Percentiles rank a stretch among this genome's conserved stretches.
These are phyloP conservation scores for Pulveroboletus ravenelii DNA, from an alignment of 768 basidiomycete species.

Conservation along the genomic window DNA sequence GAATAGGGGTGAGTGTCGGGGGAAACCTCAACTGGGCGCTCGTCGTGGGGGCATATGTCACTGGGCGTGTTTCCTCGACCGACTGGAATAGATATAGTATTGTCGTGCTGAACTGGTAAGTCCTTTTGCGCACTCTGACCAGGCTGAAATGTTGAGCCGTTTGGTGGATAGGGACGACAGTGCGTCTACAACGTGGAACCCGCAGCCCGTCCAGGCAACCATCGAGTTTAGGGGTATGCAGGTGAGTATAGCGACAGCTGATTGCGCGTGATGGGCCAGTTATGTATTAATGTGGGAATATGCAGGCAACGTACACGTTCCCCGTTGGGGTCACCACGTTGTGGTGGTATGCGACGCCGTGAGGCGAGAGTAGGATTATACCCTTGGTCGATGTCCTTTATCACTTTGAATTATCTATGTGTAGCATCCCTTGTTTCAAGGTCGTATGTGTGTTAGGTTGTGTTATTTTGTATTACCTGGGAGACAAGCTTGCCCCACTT, in stretches of 20 bases:
- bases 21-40: constrained; percentile 56
- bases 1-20: constrained; percentile 59
- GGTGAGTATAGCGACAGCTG: constrained; percentile 31
- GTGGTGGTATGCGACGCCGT: constrained; percentile 42
- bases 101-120: constrained; percentile 68
- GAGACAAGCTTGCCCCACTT: no score
- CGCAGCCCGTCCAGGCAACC: constrained; percentile 48
- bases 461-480: no score
- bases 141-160: background rate
- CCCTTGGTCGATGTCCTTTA: background rate
- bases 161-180: constrained; percentile 40
- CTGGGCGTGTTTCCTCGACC: constrained; percentile 44
- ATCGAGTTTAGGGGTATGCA: constrained; percentile 63
- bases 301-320: constrained; percentile 66
- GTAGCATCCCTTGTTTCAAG: no score
- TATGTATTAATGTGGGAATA: background rate
- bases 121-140: background rate
- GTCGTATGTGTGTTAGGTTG: no score
- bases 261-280: background rate
- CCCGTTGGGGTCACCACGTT: constrained; percentile 66
- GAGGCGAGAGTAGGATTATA: constrained; percentile 1
- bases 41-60: constrained; percentile 62
- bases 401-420: background rate
- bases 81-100: constrained; percentile 66
- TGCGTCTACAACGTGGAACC: constrained; percentile 48